Conservation (phyloP, 1,284 basidiomycete genomes). For the Boletus mariae region DNA sequence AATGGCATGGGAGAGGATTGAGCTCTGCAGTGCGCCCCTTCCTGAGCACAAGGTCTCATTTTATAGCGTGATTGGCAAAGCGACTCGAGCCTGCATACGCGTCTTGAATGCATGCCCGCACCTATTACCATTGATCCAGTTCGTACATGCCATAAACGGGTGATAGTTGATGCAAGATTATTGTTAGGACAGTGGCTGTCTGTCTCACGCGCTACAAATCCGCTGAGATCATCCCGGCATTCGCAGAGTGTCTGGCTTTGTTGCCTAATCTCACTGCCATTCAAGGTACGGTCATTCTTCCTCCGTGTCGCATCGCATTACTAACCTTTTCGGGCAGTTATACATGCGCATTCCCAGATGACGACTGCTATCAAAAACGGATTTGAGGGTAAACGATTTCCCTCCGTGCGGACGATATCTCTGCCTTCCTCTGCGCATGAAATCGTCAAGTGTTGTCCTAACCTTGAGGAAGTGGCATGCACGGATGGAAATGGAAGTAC, state of each 20-base stretch:
- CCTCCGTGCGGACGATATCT: constrained; percentile 28
- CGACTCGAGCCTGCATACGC: not conserved
- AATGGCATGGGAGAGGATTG: constrained; percentile 18
- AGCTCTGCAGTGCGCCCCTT: constrained; percentile 6
- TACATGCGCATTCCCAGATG: constrained; percentile 17
- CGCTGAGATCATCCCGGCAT: constrained; percentile 25
- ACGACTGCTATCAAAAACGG: constrained; percentile 26
- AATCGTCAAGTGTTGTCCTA: constrained; percentile 33
- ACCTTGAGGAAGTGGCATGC: constrained; percentile 25
- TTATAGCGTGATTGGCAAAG: not conserved
- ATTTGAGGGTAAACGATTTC: constrained; percentile 26
- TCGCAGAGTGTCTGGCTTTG: constrained; percentile 31
- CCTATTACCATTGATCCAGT: constrained; percentile 12
- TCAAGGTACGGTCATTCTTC: constrained; percentile 13
- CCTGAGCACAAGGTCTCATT: not conserved
- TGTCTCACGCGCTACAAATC: constrained; percentile 3
- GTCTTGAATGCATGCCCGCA: constrained; percentile 6
- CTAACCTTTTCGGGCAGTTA: not conserved
- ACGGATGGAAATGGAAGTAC: constrained; percentile 12
- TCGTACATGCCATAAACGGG: not conserved
- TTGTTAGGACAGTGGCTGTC: constrained; percentile 29
- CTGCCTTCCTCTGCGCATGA: constrained; percentile 30
- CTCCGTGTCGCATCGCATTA: not conserved
- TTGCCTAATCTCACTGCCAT: constrained; percentile 36
- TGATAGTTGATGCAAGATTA: not conserved